phyloP scores from a whole-genome alignment of 768 basidiomycete species.

The Leucocoprinus sp. region DNA sequence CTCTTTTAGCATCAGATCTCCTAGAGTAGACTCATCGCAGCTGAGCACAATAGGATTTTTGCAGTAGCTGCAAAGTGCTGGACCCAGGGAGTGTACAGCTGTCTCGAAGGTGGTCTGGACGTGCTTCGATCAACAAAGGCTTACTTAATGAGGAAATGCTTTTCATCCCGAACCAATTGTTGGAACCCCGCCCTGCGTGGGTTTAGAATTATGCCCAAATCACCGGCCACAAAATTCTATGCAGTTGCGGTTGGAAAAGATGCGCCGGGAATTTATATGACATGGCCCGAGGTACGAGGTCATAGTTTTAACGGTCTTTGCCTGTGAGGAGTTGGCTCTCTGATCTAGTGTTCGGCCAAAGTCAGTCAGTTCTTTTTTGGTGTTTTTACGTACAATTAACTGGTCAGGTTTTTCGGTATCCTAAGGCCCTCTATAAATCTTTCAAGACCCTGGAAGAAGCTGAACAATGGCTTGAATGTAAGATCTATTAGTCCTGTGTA shows the following conservation, averaged over 20 bases:
- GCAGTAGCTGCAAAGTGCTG: too few relatives aligned
- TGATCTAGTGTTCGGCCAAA: slow-evolving; percentile 37
- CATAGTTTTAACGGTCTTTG: not conserved
- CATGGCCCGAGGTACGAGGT: slow-evolving; percentile 50
- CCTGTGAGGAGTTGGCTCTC: not conserved
- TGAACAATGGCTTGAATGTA: slow-evolving; percentile 41
- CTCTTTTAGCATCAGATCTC: too few relatives aligned
- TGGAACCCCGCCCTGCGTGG: too few relatives aligned
- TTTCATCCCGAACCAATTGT: not conserved
- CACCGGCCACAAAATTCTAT: slow-evolving; percentile 39
- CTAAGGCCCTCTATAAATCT: slow-evolving; percentile 43
- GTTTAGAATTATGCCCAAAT: slow-evolving; percentile 20
- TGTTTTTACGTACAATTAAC: not conserved
- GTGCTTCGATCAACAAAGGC: too few relatives aligned
- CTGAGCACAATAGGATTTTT: too few relatives aligned
- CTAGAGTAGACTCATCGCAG: too few relatives aligned
- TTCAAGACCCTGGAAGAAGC: slow-evolving; percentile 39
- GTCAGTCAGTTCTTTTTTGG: slow-evolving; percentile 19
- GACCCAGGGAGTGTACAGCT: too few relatives aligned
- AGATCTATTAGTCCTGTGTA: slow-evolving; percentile 5
- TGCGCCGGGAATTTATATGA: slow-evolving; percentile 47
- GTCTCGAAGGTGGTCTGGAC: too few relatives aligned
- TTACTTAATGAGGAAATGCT: too few relatives aligned
- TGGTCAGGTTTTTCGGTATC: slow-evolving; percentile 42
- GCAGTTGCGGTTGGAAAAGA: slow-evolving; percentile 52